phyloP scores from a whole-genome alignment of 495 filamentous ascomycete genomes.

The Lentithecium fluviatile region DNA sequence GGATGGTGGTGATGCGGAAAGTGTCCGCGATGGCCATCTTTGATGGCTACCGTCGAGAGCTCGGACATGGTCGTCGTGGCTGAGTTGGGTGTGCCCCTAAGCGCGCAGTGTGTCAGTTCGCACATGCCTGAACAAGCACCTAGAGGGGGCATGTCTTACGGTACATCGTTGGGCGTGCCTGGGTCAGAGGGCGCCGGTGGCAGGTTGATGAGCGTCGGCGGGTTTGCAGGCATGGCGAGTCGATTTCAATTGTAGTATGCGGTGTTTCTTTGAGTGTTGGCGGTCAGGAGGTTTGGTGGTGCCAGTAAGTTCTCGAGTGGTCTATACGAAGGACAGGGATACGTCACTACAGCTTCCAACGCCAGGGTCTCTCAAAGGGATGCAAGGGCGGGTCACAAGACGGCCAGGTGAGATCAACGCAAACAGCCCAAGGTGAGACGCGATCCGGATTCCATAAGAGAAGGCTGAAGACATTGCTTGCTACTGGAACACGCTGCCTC shows the following conservation, averaged over 20 bases:
- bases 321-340: conserved; percentile 5
- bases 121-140: not conserved
- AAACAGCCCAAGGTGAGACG: too few relatives aligned
- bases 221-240: conserved; percentile 39
- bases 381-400: conserved; percentile 11
- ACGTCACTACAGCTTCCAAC: conserved; percentile 17
- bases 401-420: too few relatives aligned
- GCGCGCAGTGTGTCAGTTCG: not conserved
- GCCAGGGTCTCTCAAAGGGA: conserved; percentile 15
- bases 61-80: conserved; percentile 82
- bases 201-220: conserved; percentile 77
- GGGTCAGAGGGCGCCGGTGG: conserved; percentile 80
- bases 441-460: too few relatives aligned
- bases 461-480: too few relatives aligned
- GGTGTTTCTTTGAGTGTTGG: conserved; percentile 13
- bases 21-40: conserved; percentile 85
- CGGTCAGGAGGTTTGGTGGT: conserved; percentile 1
- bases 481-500: too few relatives aligned
- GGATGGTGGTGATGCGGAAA: conserved; percentile 50
- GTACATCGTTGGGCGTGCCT: conserved; percentile 86
- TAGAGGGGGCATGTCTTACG: conserved; percentile 57
- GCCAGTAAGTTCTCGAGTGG: not conserved
- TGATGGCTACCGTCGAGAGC: conserved; percentile 87
- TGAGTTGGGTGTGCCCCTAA: conserved; percentile 86
- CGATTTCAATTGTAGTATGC: not conserved